Conservation (phyloP, 148 eudicot genomes). For the Euryodendron excelsum region DNA sequence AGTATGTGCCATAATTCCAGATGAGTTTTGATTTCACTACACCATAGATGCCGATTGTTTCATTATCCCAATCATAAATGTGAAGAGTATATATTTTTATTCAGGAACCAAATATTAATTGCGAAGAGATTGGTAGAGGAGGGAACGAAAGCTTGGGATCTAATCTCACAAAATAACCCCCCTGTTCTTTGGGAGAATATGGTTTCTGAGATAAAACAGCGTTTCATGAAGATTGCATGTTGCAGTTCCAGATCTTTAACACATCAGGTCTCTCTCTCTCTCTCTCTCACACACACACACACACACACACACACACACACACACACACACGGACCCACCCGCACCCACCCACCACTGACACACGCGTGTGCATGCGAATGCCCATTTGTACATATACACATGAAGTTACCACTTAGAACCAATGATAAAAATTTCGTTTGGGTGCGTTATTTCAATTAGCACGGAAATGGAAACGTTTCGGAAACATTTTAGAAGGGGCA, state of each 20-base stretch:
- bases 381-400: background rate
- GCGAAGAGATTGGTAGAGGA: conserved; percentile 78
- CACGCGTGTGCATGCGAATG: background rate
- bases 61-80: background rate
- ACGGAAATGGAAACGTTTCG: too few species aligned
- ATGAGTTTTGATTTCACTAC: background rate
- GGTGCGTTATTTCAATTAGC: too few species aligned
- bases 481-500: too few species aligned
- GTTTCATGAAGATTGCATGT: conserved; percentile 64
- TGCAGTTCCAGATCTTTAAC: conserved; percentile 66
- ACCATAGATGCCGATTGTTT: background rate
- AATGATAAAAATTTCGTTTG: too few species aligned
- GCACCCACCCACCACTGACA: background rate
- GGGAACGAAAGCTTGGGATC: conserved; percentile 73
- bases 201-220: conserved; percentile 57
- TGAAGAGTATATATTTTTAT: conserved; percentile 11
- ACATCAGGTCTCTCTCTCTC: conserved; percentile 54
- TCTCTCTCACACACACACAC: background rate
- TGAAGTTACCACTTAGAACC: background rate
- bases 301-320: background rate
- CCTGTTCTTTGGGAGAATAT: conserved; percentile 73
- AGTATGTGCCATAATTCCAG: background rate
- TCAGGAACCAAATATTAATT: conserved; percentile 72
- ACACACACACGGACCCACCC: background rate
- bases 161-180: conserved; percentile 49